Evolutionary conservation across 1,284 basidiomycete species (phyloP), one percentile per base, ranked within the genome.

Genomic region (Volvariella surrecta): DNA sequence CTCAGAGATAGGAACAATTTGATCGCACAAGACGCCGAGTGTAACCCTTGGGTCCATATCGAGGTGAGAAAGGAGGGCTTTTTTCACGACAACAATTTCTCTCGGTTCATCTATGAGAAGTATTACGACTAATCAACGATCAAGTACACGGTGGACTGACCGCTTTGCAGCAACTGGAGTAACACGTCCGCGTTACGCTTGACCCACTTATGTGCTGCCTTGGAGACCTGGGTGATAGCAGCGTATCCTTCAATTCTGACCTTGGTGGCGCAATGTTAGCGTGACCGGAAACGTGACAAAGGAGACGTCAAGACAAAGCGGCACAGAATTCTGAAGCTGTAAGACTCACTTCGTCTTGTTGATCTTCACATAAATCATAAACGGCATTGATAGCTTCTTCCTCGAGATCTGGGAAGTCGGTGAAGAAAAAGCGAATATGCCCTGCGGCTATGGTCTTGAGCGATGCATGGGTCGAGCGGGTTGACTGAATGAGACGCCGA

Each of bases 361-460:
- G 71, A 61, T 86, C 82, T 57, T 85, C 82, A 54, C 82, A 85
- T 1, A 86, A 61, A 58, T 85, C 82, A 52, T 85, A 86, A 17
- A 85, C 70, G 16, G 79, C 76, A 50, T 85, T 80, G 53, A 85
- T 82, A 3, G 79, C 79, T 20, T 74, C 74, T 52, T 86, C 83
- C 56, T 83, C 79, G 13, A 81, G 62, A 37, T 82, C 80, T 1
- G 76, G 73, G 52, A 82, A 82, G 57, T 80, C 73, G 50, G 63
- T 71, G 60, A 84, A 76, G 54, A 79, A 78, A 37, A 62, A 52
- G 40, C 67, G 71, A 46, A 85, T 71, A 44, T 76, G 71, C 19
- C 63, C 60, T 0, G 82, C 81, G 1, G 78, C 79, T 17, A 77
- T 62, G 21, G 68, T 69, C 54, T 82, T 83, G 40, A 74, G 54